Base-by-base conservation (phyloP, 192 early-diverging fungal species). In the Dissophora globulifera region DNA sequence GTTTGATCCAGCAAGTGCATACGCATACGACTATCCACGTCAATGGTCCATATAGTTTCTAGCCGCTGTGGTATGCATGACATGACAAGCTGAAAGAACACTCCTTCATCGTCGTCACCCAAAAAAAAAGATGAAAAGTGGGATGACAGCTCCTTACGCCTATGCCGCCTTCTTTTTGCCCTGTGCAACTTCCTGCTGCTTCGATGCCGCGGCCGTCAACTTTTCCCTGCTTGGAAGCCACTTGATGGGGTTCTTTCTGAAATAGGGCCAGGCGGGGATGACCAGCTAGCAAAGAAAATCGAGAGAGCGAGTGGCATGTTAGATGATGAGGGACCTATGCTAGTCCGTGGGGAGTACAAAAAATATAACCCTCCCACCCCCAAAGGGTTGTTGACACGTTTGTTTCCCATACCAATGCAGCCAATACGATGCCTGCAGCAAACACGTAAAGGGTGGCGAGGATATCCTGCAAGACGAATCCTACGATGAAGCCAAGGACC, bases 171-270 rank as follows among this genome's bases (percentile, higher is more conserved):
- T 63, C n/a, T 53, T 29, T 33, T 64, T 49, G 26, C 13, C 51
- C 16, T 55, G 29, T 27, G 48, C 10, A 11, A 45, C 62, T n/a
- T 58, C 40, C 7, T 62, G 59, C 32, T 56, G 53, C 42, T 71
- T 65, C 33, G 31, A 48, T 38, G 23, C 25, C 23, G 65, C 35
- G 2, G 26, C 23, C 10, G 63, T 51, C 1, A 51, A 33, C 43
- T 67, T 67, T 43, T 33, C 72, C 42, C 58, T 66, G 45, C 72
- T 67, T 4, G 72, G 72, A 13, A 76, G 63, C 72, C 72, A 76
- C 19, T 61, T 46, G 50, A 67, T 46, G 20, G 72, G 58, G 43
- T 67, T 61, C 38, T 35, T 60, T 13, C 50, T 76, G 23, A 76
- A 58, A 45, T 67, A 76, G 30, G 72, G 64, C 72, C 72, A 76